Percentiles rank a stretch among this genome's conserved stretches.
phyloP scores from a whole-genome alignment of 176 grass and related monocot species.

The Phyllostachys edulis region DNA sequence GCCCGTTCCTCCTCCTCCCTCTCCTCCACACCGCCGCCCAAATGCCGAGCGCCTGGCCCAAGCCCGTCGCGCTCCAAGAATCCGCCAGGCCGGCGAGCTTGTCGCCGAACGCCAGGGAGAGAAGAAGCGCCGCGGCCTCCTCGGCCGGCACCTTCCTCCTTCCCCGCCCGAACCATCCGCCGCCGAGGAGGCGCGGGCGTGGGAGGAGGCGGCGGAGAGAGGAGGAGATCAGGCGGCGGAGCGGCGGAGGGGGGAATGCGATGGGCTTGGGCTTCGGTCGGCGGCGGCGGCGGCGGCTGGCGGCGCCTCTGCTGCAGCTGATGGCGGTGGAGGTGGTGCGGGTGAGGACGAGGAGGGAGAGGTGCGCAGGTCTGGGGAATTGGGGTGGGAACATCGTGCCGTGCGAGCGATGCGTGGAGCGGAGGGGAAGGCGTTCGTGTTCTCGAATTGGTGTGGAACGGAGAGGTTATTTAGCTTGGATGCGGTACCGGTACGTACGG shows the following conservation, averaged over 20 bases:
- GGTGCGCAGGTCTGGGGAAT: background rate
- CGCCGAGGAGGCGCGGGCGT: conserved; percentile 6
- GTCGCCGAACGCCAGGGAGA: conserved; percentile 40
- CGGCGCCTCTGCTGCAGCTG: conserved; percentile 17
- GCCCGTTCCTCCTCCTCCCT: background rate
- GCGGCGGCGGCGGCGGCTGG: background rate
- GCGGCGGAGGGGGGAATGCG: conserved; percentile 20
- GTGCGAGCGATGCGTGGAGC: background rate
- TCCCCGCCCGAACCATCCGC: conserved; percentile 26
- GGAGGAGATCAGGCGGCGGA: conserved; percentile 38
- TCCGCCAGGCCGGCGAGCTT: conserved; percentile 11
- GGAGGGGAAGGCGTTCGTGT: background rate
- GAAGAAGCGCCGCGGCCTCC: conserved; percentile 11
- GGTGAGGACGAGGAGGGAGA: conserved; percentile 11
- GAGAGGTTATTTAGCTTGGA: no score
- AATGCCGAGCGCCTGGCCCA: conserved; percentile 44
- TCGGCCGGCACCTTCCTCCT: conserved; percentile 16
- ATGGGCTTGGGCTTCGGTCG: conserved; percentile 23
- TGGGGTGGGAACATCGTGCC: conserved; percentile 37
- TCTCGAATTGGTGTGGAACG: background rate
- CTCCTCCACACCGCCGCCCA: conserved; percentile 29
- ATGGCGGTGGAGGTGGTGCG: conserved; percentile 17
- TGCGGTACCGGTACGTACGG: no score
- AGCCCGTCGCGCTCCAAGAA: conserved; percentile 33
- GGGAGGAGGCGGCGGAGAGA: conserved; percentile 33